These are phyloP conservation scores for Cenchrus fungigraminus DNA, from an alignment of 176 grass and related monocot genomes.

Conservation along the genomic window DNA sequence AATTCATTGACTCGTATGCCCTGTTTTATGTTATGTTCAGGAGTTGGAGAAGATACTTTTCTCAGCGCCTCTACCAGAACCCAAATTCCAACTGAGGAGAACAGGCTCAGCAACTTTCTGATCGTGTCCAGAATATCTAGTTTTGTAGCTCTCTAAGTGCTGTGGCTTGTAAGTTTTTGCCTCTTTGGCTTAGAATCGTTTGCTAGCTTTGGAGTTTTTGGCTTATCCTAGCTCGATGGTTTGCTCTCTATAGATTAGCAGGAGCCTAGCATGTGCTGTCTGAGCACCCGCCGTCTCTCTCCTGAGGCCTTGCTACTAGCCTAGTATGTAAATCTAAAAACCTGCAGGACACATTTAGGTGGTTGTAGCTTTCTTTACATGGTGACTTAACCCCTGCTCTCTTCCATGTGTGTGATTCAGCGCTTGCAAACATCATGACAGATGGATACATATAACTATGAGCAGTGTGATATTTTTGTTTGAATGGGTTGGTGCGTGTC, in stretches of 20 bases:
- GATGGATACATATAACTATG: slow-evolving; percentile 19
- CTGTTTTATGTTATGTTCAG: slow-evolving; percentile 49
- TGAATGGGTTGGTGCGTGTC: background rate
- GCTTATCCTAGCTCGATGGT: slow-evolving; percentile 33
- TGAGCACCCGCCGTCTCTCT: slow-evolving; percentile 25
- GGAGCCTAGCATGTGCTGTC: slow-evolving; percentile 42
- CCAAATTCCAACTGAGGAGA: slow-evolving; percentile 87
- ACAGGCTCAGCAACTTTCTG: slow-evolving; percentile 72
- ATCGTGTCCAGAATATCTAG: slow-evolving; percentile 48
- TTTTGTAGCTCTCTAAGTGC: slow-evolving; percentile 50
- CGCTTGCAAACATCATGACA: slow-evolving; percentile 21
- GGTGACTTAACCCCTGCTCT: slow-evolving; percentile 24
- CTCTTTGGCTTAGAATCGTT: slow-evolving; percentile 45
- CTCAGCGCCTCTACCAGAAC: slow-evolving; percentile 51
- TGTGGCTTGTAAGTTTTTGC: slow-evolving; percentile 52
- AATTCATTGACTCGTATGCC: background rate
- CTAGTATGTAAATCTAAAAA: slow-evolving; percentile 57
- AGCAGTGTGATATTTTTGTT: slow-evolving; percentile 19
- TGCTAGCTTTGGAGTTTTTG: slow-evolving; percentile 45
- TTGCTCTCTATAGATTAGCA: slow-evolving; percentile 48
- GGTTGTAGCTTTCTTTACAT: slow-evolving; percentile 40
- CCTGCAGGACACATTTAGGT: slow-evolving; percentile 35
- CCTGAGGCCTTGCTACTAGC: slow-evolving; percentile 44
- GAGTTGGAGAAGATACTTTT: slow-evolving; percentile 78
- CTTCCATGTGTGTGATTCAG: slow-evolving; percentile 11